These are phyloP conservation scores for Penicillium sp. DNA, from an alignment of 2,329 filamentous ascomycete genomes.

Conservation along the genomic window DNA sequence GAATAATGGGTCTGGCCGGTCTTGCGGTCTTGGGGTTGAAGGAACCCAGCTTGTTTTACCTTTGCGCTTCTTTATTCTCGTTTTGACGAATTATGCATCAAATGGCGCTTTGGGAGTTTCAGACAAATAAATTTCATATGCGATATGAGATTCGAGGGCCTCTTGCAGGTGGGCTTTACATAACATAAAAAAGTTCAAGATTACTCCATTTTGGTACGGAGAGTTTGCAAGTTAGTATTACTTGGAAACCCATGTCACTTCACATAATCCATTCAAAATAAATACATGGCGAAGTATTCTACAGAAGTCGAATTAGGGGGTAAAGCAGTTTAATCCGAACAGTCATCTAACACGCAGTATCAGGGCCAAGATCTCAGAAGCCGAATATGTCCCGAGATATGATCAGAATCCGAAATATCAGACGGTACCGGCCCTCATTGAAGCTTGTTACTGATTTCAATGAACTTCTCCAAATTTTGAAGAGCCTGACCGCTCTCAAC, in stretches of 20 bases:
- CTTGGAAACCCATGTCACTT: not conserved
- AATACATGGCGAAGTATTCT: not conserved
- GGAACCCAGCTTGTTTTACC: conserved; percentile 6
- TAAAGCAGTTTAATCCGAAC: not conserved
- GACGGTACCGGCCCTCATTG: conserved; percentile 9
- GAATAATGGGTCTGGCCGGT: not conserved
- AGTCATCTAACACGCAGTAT: not conserved
- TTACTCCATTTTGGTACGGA: not conserved
- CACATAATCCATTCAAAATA: not conserved
- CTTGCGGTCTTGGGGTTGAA: conserved; percentile 8
- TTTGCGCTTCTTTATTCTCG: conserved; percentile 15
- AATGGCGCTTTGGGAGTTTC: conserved; percentile 33
- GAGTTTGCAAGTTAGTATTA: not conserved
- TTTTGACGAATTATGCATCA: conserved; percentile 31
- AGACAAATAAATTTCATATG: not conserved
- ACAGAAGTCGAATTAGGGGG: not conserved
- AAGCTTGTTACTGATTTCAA: conserved; percentile 70
- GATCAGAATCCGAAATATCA: not conserved
- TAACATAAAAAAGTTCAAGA: not conserved
- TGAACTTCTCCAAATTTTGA: conserved; percentile 78
- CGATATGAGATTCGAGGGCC: not conserved
- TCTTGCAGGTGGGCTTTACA: not conserved
- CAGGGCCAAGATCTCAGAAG: not conserved
- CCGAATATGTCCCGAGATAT: not conserved
- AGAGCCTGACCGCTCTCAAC: conserved; percentile 84